These are phyloP conservation scores for Phenoliferia sp. DNA, from an alignment of 1,284 basidiomycete species.

Conservation along the genomic window DNA sequence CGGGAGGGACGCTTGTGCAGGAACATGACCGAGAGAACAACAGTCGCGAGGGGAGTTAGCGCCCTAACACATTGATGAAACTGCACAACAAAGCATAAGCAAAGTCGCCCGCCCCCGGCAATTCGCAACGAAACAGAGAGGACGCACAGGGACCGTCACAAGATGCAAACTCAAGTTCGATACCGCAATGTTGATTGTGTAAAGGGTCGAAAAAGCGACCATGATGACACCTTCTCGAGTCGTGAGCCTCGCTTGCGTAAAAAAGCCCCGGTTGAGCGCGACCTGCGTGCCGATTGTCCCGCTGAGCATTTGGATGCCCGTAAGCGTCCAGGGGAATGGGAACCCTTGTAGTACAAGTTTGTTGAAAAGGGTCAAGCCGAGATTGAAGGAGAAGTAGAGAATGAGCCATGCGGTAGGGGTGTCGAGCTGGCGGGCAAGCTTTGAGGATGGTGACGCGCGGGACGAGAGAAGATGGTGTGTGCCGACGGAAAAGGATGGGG, in stretches of 20 bases:
- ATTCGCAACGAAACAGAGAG: neutral
- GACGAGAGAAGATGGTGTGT: slow-evolving; percentile 14
- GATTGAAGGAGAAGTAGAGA: slow-evolving; percentile 83
- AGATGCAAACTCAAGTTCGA: slow-evolving; percentile 82
- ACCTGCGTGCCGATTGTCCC: slow-evolving; percentile 61
- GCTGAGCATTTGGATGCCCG: slow-evolving; percentile 38
- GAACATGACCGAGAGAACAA: slow-evolving; percentile 59
- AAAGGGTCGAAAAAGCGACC: slow-evolving; percentile 73
- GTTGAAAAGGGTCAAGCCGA: slow-evolving; percentile 83
- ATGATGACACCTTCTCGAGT: slow-evolving; percentile 60
- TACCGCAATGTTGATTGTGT: slow-evolving; percentile 86
- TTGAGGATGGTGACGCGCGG: neutral
- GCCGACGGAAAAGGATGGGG: slow-evolving; percentile 7
- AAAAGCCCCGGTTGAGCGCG: slow-evolving; percentile 58
- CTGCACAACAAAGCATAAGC: slow-evolving; percentile 44
- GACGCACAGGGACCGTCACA: slow-evolving; percentile 81
- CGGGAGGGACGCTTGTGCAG: slow-evolving; percentile 48
- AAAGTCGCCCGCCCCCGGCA: neutral
- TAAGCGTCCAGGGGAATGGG: slow-evolving; percentile 71
- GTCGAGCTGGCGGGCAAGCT: slow-evolving; percentile 12
- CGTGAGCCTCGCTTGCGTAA: slow-evolving; percentile 57
- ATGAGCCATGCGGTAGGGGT: slow-evolving; percentile 54
- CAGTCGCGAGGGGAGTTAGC: slow-evolving; percentile 82
- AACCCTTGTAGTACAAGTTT: slow-evolving; percentile 81
- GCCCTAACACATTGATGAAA: slow-evolving; percentile 95